phyloP scores from a whole-genome alignment of 2,329 filamentous ascomycete genomes.

The Aspergillus fumigatus region DNA sequence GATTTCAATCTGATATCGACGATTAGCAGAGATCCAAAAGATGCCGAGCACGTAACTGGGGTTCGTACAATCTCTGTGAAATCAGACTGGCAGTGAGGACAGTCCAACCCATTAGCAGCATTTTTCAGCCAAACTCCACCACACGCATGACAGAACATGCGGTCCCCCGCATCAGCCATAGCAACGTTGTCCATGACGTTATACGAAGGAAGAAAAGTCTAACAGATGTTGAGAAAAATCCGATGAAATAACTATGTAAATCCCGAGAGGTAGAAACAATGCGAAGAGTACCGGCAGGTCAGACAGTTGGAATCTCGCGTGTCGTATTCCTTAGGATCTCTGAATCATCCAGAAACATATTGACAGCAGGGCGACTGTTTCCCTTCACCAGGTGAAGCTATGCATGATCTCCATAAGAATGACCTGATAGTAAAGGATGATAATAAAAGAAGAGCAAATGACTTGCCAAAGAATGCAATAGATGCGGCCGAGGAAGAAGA shows the following conservation, averaged over 20 bases:
- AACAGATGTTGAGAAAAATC: not conserved
- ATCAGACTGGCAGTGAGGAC: slow-evolving; percentile 72
- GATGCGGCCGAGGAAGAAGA: not conserved
- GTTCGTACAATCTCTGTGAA: slow-evolving; percentile 77
- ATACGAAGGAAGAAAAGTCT: not conserved
- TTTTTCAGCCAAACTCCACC: slow-evolving; percentile 74
- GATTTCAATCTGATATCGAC: slow-evolving; percentile 27
- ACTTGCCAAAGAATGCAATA: not conserved
- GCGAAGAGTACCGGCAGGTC: not conserved
- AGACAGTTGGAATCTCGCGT: not conserved
- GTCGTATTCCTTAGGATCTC: not conserved
- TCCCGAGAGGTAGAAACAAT: not conserved
- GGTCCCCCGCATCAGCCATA: slow-evolving; percentile 49
- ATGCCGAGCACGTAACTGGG: slow-evolving; percentile 2
- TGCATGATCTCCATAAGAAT: not conserved
- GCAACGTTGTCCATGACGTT: slow-evolving; percentile 1
- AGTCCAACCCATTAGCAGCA: slow-evolving; percentile 59
- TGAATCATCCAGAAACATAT: not conserved
- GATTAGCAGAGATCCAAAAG: slow-evolving; percentile 4
- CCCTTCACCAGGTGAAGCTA: not conserved
- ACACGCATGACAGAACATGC: slow-evolving; percentile 84
- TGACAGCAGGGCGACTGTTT: not conserved
- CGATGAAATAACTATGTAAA: slow-evolving; percentile 2
- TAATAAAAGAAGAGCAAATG: not conserved
- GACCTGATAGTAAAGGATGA: not conserved